Percentiles rank a stretch among this genome's conserved stretches.
Evolutionary conservation across 2,329 filamentous ascomycete species (phyloP).

Genomic region (Purpureocillium lavendulum): DNA sequence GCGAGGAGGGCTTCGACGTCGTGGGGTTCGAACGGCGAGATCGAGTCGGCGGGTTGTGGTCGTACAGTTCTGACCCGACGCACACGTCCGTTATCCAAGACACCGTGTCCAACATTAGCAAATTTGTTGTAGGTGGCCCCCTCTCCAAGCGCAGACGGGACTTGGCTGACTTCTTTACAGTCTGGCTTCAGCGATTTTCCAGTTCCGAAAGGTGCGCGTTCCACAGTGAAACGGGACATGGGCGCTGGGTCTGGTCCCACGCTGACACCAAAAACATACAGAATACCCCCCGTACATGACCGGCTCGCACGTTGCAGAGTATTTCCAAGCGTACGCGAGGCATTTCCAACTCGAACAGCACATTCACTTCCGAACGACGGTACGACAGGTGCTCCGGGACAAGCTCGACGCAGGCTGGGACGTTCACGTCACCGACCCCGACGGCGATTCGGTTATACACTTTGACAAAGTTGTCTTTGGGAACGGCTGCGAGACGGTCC

Average conservation of each 20-base stretch:
- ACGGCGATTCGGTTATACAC: slow-evolving; percentile 6
- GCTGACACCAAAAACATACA: no score
- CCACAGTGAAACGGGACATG: not conserved
- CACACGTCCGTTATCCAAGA: slow-evolving; percentile 3
- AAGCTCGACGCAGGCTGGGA: slow-evolving; percentile 1
- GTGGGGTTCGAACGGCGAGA: slow-evolving; percentile 32
- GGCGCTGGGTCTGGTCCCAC: no score
- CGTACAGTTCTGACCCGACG: not conserved
- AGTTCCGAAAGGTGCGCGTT: slow-evolving; percentile 15
- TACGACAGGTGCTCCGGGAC: slow-evolving; percentile 12
- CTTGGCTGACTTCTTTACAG: slow-evolving; percentile 5
- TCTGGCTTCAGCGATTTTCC: slow-evolving; percentile 29
- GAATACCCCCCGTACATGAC: slow-evolving; percentile 14
- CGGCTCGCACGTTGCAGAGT: slow-evolving; percentile 19
- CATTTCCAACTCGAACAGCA: slow-evolving; percentile 21
- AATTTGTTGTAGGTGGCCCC: slow-evolving; percentile 4
- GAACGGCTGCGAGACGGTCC: slow-evolving; percentile 24
- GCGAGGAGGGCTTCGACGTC: slow-evolving; percentile 35
- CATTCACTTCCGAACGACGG: slow-evolving; percentile 17
- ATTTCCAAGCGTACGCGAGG: slow-evolving; percentile 24
- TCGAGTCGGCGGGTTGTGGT: slow-evolving; percentile 34
- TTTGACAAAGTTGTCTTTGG: slow-evolving; percentile 31
- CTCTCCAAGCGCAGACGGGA: no score
- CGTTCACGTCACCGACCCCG: not conserved
- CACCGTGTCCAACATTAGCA: slow-evolving; percentile 6